Conservation (phyloP, 306 rosid genomes). For the Arachis hypogaea region DNA sequence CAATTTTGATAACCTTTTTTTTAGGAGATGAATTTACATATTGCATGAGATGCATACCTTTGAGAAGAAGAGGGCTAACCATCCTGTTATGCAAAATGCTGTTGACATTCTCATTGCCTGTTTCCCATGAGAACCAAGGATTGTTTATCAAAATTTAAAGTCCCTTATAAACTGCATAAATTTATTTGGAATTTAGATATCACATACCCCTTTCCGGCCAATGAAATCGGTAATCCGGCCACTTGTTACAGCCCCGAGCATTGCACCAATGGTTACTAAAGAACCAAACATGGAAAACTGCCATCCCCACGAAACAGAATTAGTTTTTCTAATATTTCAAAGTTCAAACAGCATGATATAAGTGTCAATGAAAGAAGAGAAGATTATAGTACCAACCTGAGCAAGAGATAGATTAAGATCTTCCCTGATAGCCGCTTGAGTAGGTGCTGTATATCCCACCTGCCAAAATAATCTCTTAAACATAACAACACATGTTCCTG, state of each 20-base stretch:
- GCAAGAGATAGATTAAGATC: slow-evolving; percentile 52
- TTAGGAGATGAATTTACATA: slow-evolving; percentile 1
- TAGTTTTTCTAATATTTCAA: not conserved
- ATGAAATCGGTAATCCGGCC: slow-evolving; percentile 65
- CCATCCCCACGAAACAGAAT: slow-evolving; percentile 9
- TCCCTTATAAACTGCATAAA: not conserved
- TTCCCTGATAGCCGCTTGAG: slow-evolving; percentile 46
- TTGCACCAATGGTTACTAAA: slow-evolving; percentile 76
- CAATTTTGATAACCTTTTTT: slow-evolving; percentile 2
- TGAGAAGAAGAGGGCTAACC: slow-evolving; percentile 68
- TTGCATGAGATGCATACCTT: slow-evolving; percentile 44
- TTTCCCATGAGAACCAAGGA: slow-evolving; percentile 24
- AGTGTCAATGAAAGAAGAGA: slow-evolving; percentile 19
- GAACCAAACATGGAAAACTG: slow-evolving; percentile 91
- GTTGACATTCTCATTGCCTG: slow-evolving; percentile 79
- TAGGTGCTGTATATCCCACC: slow-evolving; percentile 62
- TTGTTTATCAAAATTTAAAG: not conserved
- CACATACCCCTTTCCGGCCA: slow-evolving; percentile 74
- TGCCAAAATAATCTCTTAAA: slow-evolving; percentile 46
- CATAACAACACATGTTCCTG: slow-evolving; percentile 2
- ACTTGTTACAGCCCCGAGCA: slow-evolving; percentile 76
- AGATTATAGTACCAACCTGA: slow-evolving; percentile 37
- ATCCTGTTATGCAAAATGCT: slow-evolving; percentile 71
- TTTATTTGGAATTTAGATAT: not conserved
- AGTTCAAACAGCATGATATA: not conserved